Base-by-base conservation (phyloP, 2,329 filamentous ascomycete species). In the Botrytis fabae region DNA sequence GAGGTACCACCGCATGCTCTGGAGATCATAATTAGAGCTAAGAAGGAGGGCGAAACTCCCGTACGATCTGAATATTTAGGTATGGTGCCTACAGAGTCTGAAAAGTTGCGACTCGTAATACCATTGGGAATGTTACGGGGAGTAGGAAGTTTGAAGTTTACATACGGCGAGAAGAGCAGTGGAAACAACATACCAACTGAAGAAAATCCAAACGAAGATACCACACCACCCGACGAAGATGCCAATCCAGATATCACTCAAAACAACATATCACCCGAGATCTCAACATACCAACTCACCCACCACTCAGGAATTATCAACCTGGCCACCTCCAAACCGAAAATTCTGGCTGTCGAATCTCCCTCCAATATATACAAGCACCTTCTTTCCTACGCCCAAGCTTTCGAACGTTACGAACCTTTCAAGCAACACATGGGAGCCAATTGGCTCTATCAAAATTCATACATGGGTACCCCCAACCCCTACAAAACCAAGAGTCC, bases 361-460 rank as follows among this genome's bases (percentile, higher is more conserved):
- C 40, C 40, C n/a, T 9, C 62, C 7, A 25, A 35, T 0, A 51
- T n/a, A 6, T 66, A n/a, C 44, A 66, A 25, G 32, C n/a, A 20
- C 1, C 22, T 66, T 40, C 46, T 54, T 28, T 54, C 46, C 46
- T 68, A 68, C 46, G 46, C 64, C 0, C 32, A 68, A 68, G 32
- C 46, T 38, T 68, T 54, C 32, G 46, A 66, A 40, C 51, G 40
- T 9, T 59, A 69, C n/a, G 32, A 60, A n/a, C 25, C 32, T 16
- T 54, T 66, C 32, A 66, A 66, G 28, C 54, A 69, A 42, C 35
- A 35, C 20, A 59, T 69, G 66, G 66, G 16, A 14, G 48, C 35
- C 28, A 69, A 69, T 1, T 69, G 48, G 48, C n/a, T 69, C 12
- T 28, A 35, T 18, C 40, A 35, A 5, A 69, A 46, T n/a, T 22